Base-by-base conservation (phyloP, 169 alveolate genomes). In the Ichthyophthirius multifiliis region DNA sequence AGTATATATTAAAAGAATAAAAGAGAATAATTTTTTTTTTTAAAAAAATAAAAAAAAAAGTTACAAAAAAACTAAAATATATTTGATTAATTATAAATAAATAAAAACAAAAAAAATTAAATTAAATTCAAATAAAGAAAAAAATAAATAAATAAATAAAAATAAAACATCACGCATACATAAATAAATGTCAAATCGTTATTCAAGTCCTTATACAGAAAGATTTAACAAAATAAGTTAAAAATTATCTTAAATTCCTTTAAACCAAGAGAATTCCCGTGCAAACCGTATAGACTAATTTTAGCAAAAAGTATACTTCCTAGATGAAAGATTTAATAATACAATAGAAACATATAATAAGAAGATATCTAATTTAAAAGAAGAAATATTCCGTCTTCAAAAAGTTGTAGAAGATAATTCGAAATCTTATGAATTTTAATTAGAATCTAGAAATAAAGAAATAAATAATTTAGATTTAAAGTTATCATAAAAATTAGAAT, bases 191-290 rank as follows among this genome's bases (percentile, higher is more conserved):
- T n/a, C n/a, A n/a, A n/a, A n/a, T n/a, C n/a, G n/a, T 23, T 67
- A 67, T 37, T 37, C 77, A 67, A 34, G 55, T 39, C 77, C 77
- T 62, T 67, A 34, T 32, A 62, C 77, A 27, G 77, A 67, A 67
- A 41, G 77, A 35, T 67, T 67, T 37, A 37, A 35, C 45, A 67
- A 67, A 39, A 67, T 67, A 32, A 34, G 55, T 67, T 47, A 67
- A 67, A 67, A 67, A 31, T 44, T 67, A 16, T 35, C 62, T 32
- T n/a, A 35, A 18, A 67, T 67, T 39, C 77, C 77, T 41, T 30
- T 37, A 18, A n/a, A 41, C 45, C 12, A 37, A 37, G 77, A 67
- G 41, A 44, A 30, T n/a, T 67, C 77, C 10, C 35, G 77, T 37
- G 77, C 77, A 5, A 35, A 67, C 62, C 35, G 77, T 37, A 67